Base-by-base conservation (phyloP, 169 alveolate genomes). In the Miamiensis avidus region DNA sequence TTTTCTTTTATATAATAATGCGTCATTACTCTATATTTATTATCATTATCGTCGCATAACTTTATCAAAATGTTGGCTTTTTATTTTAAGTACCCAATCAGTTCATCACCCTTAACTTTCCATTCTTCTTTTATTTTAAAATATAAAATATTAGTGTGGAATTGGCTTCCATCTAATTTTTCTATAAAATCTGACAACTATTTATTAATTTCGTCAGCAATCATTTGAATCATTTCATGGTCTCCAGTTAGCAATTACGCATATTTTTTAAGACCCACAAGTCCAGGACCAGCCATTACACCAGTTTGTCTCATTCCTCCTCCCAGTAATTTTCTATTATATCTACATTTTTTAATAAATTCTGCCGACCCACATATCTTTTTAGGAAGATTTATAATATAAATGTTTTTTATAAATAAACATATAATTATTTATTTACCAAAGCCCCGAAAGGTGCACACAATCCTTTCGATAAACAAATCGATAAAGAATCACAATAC, bases 251-350 rank as follows among this genome's bases (percentile, higher is more conserved):
- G 33, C 28, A 33, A 69, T 25, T 77, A 33, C 25, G 82, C 33
- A 27, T 77, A 29, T 27, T 86, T 89, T 74, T 89, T 49, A 4
- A 89, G 75, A 26, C 86, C 78, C 0, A 82, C 85, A n/a, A 78
- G 33, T 28, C 85, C 89, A n/a, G 89, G 83, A n/a, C 85, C 88
- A 29, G 90, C 87, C 31, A 89, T 28, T 31, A 89, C 78, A 1
- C 93, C 93, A 30, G 79, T 79, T 83, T 89, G 79, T 78, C 93
- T 81, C 88, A 89, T 73, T 27, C 85, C 88, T 20, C 93, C 93
- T 28, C 84, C 84, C 33, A 76, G 4, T 11, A 15, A 27, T 76
- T 76, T 76, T n/a, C 65, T 76, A 29, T 29, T 76, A 29, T 76
- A n/a, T 29, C 29, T n/a, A 31, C 65, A 65, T 28, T 78, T 69